A percentile compares a stretch with the other conserved stretches of the same genome.
Conservation (phyloP, 768 basidiomycete genomes). For the Agaricus bisporus region DNA sequence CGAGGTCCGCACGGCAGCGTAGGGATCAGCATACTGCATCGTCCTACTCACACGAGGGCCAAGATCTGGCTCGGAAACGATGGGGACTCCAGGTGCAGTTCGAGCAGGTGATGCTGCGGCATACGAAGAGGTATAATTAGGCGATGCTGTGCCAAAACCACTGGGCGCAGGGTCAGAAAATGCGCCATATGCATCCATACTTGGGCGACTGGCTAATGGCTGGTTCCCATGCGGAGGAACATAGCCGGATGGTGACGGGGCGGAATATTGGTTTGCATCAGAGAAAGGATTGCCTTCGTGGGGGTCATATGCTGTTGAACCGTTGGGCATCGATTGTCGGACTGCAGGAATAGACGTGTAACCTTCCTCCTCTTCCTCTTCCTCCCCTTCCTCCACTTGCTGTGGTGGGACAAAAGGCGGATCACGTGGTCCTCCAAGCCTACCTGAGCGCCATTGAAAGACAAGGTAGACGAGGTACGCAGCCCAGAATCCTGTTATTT, state of each 20-base stretch:
- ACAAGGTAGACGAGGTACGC: slow-evolving; percentile 62
- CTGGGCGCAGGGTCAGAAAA: slow-evolving; percentile 84
- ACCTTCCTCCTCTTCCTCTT: slow-evolving; percentile 47
- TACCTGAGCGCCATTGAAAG: slow-evolving; percentile 73
- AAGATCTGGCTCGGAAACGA: slow-evolving; percentile 36
- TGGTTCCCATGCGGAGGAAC: slow-evolving; percentile 23
- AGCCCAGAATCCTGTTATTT: slow-evolving; percentile 61
- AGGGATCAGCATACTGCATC: slow-evolving; percentile 92
- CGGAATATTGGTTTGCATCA: slow-evolving; percentile 41
- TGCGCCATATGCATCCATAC: slow-evolving; percentile 86
- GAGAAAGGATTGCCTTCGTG: slow-evolving; percentile 38
- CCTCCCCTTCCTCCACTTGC: slow-evolving; percentile 37
- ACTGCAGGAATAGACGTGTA: slow-evolving; percentile 45
- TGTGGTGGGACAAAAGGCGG: slow-evolving; percentile 70
- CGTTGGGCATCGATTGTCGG: slow-evolving; percentile 19
- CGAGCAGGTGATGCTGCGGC: slow-evolving; percentile 21
- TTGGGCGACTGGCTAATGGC: slow-evolving; percentile 43
- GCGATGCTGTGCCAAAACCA: slow-evolving; percentile 50
- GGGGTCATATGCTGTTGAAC: slow-evolving; percentile 20
- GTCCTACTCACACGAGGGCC: slow-evolving; percentile 71
- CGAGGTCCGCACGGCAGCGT: slow-evolving; percentile 70
- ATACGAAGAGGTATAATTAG: slow-evolving; percentile 17
- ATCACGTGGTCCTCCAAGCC: slow-evolving; percentile 56
- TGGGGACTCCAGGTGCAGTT: slow-evolving; percentile 24
- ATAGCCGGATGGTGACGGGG: slow-evolving; percentile 20